These are phyloP conservation scores for Rehmannia glutinosa DNA, from an alignment of 257 asterid species.

Conservation along the genomic window DNA sequence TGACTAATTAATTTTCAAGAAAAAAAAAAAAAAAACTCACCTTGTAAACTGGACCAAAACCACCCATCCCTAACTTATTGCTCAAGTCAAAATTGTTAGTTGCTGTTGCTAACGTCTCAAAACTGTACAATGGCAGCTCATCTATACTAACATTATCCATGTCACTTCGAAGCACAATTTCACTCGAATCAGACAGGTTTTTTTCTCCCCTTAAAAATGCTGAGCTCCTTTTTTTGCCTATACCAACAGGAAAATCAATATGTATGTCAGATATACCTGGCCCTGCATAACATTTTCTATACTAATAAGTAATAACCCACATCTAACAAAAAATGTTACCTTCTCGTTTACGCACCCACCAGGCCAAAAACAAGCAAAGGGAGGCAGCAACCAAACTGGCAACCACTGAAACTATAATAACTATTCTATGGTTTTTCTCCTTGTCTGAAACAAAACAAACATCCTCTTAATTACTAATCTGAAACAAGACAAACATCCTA, in stretches of 20 bases:
- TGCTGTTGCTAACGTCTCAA: constrained; percentile 25
- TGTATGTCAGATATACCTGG: too few relatives aligned
- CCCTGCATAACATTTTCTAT: too few relatives aligned
- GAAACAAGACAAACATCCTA: too few relatives aligned
- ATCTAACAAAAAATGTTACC: not conserved
- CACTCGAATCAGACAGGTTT: constrained; percentile 2
- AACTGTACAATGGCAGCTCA: constrained; percentile 33
- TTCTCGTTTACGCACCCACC: constrained; percentile 25
- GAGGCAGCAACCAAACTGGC: constrained; percentile 9
- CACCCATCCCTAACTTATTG: constrained; percentile 40
- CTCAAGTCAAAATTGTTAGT: constrained; percentile 23
- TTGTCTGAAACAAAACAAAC: constrained; percentile 11
- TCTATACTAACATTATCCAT: constrained; percentile 22
- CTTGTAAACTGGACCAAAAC: constrained; percentile 41
- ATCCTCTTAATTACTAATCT: not conserved
- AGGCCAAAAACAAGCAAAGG: constrained; percentile 10
- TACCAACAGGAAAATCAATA: not conserved
- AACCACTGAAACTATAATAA: not conserved
- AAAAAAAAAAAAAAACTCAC: constrained; percentile 4
- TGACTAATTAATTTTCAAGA: too few relatives aligned
- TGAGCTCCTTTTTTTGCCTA: not conserved
- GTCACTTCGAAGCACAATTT: constrained; percentile 10
- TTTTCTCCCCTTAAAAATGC: constrained; percentile 1
- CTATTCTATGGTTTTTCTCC: constrained; percentile 8
- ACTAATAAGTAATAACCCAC: not conserved